Percentiles rank a stretch among this genome's conserved stretches.
These are phyloP conservation scores for Phytophthora chlamydospora DNA, from an alignment of 352 stramenopile species.

Conservation along the genomic window DNA sequence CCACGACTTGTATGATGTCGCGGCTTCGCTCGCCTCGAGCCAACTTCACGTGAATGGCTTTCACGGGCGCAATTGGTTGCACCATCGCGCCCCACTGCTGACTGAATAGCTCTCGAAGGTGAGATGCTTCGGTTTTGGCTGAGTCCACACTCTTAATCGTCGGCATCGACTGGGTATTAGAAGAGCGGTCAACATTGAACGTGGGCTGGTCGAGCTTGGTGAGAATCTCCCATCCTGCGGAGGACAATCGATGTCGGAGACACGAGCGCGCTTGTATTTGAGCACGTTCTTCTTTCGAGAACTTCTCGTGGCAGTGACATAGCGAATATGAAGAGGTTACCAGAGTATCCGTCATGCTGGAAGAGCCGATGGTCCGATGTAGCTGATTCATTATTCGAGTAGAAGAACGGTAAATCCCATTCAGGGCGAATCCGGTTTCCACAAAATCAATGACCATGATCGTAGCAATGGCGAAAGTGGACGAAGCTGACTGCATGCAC, in stretches of 20 bases:
- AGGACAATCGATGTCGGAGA: constrained; percentile 12
- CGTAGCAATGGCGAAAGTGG: background rate
- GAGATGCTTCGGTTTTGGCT: background rate
- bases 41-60: background rate
- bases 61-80: background rate
- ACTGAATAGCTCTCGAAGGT: constrained; percentile 4
- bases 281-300: constrained; percentile 15
- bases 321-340: constrained; percentile 7
- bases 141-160: constrained; percentile 3
- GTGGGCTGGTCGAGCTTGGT: constrained; percentile 4
- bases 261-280: constrained; percentile 21
- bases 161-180: constrained; percentile 27
- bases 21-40: background rate
- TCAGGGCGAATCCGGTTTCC: constrained; percentile 3
- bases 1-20: background rate
- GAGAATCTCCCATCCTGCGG: background rate
- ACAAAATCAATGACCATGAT: constrained; percentile 19
- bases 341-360: background rate
- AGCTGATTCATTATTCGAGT: constrained; percentile 18
- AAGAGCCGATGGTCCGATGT: background rate
- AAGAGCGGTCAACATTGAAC: background rate
- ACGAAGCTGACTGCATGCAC: constrained; percentile 29
- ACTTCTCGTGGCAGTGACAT: constrained; percentile 18
- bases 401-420: constrained; percentile 9
- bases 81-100: constrained; percentile 9